Percentiles rank a stretch among this genome's conserved stretches.
Conservation (phyloP, 805 yeast genomes). For the Pichia pseudocactophila region DNA sequence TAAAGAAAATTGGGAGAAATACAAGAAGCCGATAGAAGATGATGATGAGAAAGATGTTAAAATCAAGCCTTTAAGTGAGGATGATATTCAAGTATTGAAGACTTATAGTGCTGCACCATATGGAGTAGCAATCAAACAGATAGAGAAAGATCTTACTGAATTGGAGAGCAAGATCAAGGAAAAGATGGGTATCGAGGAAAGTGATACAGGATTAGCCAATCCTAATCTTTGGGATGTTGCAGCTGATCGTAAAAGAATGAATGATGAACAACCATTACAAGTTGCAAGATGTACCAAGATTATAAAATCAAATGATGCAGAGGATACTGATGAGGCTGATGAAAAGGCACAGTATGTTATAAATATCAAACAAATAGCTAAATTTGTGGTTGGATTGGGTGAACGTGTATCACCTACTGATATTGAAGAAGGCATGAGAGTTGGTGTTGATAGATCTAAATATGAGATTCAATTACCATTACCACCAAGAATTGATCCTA, state of each 20-base stretch:
- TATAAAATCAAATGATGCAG: conserved; percentile 50
- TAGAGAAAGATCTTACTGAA: conserved; percentile 79
- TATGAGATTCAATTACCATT: conserved; percentile 95
- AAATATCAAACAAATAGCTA: conserved; percentile 95
- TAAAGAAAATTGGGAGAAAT: conserved; percentile 97
- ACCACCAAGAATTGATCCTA: conserved; percentile 96
- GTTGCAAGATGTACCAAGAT: conserved; percentile 98
- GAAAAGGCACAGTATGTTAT: conserved; percentile 89
- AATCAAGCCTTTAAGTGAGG: conserved; percentile 83
- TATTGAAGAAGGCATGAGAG: conserved; percentile 99
- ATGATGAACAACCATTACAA: conserved; percentile 91
- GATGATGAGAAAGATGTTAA: conserved; percentile 52
- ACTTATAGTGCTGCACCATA: conserved; percentile 98
- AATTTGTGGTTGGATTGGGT: conserved; percentile 93
- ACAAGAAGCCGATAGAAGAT: conserved; percentile 76
- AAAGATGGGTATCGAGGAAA: conserved; percentile 87
- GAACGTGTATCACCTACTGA: conserved; percentile 97
- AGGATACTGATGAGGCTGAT: conserved; percentile 35
- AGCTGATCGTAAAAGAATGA: conserved; percentile 91
- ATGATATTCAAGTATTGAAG: conserved; percentile 93
- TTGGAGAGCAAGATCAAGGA: conserved; percentile 86
- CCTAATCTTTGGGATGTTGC: conserved; percentile 96
- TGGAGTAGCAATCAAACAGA: conserved; percentile 66
- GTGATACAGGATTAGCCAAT: conserved; percentile 96
- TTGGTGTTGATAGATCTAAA: conserved; percentile 95